A percentile compares a stretch with the other conserved stretches of the same genome.
Evolutionary conservation across 78 protist genomes (phyloP).

Genomic region (Dictyostelium capitatum): DNA sequence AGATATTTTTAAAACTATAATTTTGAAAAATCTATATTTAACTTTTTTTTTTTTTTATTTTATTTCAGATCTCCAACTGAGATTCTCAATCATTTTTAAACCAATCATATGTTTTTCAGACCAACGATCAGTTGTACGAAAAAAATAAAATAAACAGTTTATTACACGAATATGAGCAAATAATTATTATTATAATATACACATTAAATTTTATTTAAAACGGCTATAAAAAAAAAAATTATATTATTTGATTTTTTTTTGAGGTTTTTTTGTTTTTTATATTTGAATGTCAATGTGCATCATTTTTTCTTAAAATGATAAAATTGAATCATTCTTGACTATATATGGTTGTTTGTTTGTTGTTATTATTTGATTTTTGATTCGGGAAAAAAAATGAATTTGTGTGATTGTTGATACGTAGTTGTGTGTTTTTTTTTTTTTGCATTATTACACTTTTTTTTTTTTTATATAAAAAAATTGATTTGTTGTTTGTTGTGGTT

Average conservation of each 20-base stretch:
- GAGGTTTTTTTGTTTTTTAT: background rate
- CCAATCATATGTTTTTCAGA: too few relatives aligned
- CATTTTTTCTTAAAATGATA: background rate
- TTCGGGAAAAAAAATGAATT: conserved; percentile 15
- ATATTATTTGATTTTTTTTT: background rate
- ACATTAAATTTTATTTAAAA: background rate
- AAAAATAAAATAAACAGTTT: too few relatives aligned
- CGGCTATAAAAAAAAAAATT: conserved; percentile 8
- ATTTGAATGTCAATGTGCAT: background rate
- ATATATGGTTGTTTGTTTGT: background rate
- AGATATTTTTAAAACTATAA: too few relatives aligned
- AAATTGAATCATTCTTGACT: background rate
- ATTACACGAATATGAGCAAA: too few relatives aligned
- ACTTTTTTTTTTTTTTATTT: too few relatives aligned
- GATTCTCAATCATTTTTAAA: too few relatives aligned
- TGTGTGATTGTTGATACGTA: background rate
- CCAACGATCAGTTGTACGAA: too few relatives aligned
- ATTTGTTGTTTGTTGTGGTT: background rate
- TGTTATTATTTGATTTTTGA: background rate
- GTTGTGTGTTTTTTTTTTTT: background rate
- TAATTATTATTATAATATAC: background rate
- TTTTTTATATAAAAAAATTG: background rate
- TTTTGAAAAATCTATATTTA: too few relatives aligned
- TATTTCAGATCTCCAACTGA: too few relatives aligned
- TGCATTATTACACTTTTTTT: background rate